phyloP scores from a whole-genome alignment of 2,329 filamentous ascomycete species.

The Pseudonectria buxi region DNA sequence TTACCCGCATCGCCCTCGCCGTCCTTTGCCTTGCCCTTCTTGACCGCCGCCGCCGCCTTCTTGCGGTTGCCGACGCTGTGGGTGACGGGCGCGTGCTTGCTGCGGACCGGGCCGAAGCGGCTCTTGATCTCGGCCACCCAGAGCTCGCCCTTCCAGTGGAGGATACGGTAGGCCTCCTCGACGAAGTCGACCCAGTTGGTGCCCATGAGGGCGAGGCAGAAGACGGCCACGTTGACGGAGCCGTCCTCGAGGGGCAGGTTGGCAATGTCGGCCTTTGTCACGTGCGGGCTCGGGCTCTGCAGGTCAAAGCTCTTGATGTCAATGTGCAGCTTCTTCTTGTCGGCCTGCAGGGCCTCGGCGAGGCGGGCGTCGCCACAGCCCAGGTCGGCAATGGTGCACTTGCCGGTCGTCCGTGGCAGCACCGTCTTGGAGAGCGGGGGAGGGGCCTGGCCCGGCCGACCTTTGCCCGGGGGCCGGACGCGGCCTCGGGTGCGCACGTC shows the following conservation, averaged over 20 bases:
- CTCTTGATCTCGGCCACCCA: conserved; percentile 98
- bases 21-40: conserved; percentile 41
- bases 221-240: conserved; percentile 79
- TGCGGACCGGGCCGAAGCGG: conserved; percentile 54
- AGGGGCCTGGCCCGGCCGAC: conserved; percentile 22
- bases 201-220: conserved; percentile 96
- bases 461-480: conserved; percentile 31
- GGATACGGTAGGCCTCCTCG: conserved; percentile 87
- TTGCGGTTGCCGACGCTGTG: conserved; percentile 68
- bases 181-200: conserved; percentile 98
- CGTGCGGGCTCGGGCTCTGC: conserved; percentile 65
- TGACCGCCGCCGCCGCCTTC: conserved; percentile 38
- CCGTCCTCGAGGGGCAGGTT: conserved; percentile 69
- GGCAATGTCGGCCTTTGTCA: conserved; percentile 86
- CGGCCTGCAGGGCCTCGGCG: conserved; percentile 58
- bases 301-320: conserved; percentile 82
- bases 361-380: conserved; percentile 90
- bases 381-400: conserved; percentile 78
- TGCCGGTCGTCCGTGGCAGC: conserved; percentile 65
- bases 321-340: conserved; percentile 61
- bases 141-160: conserved; percentile 90
- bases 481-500: conserved; percentile 64
- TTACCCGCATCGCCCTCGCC: conserved; percentile 43
- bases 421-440: conserved; percentile 32
- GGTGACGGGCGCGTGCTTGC: conserved; percentile 41